Percentiles rank a stretch among this genome's conserved stretches.
Conservation (phyloP, 108 stramenopile genomes). For the Cyclostephanos tholiformis region DNA sequence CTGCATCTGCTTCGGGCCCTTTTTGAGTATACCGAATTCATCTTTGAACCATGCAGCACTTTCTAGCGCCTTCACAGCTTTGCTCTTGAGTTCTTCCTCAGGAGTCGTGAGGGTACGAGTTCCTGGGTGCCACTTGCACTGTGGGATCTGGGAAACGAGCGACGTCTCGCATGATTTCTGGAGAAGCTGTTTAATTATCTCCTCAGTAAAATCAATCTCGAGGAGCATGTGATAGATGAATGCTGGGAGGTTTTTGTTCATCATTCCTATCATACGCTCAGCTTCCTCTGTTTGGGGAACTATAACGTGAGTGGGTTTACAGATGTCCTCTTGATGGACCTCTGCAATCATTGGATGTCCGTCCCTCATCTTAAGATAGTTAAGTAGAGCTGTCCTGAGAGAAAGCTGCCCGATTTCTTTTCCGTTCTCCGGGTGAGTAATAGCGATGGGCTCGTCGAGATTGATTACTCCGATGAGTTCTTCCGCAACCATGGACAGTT, state of each 20-base stretch:
- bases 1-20: not conserved
- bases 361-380: not conserved
- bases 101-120: not conserved
- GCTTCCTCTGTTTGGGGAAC: not conserved
- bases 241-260: slow-evolving; percentile 3
- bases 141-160: not conserved
- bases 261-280: not conserved
- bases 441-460: not conserved
- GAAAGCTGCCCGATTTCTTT: not conserved
- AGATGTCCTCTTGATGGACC: not conserved
- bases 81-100: not conserved
- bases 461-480: not conserved
- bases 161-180: not conserved
- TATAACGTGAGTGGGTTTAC: not conserved
- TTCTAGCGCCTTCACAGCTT: not conserved
- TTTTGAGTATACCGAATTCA: not conserved
- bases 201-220: not conserved
- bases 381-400: not conserved
- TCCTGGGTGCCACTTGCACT: not conserved
- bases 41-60: slow-evolving; percentile 2
- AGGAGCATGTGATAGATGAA: not conserved
- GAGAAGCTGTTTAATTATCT: not conserved
- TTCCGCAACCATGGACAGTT: not conserved
- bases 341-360: not conserved
- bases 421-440: not conserved